A percentile compares a stretch with the other conserved stretches of the same genome.
phyloP scores from a whole-genome alignment of 768 basidiomycete species.

The Pulveroboletus sp. region DNA sequence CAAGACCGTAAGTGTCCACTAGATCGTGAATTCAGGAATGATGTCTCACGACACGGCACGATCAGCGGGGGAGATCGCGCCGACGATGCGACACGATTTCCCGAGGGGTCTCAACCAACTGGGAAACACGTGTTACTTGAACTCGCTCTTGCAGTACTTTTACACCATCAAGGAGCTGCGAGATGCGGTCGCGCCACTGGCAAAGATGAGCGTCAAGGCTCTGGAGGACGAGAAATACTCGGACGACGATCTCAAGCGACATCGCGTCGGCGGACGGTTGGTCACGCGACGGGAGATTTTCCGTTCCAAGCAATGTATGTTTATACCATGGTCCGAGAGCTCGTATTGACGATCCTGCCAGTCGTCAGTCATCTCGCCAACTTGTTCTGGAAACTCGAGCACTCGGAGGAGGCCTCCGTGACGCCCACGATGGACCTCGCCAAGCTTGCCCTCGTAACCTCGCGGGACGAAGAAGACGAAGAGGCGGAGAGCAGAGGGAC shows the following conservation, averaged over 20 bases:
- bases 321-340: neutral
- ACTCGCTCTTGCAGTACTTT: conserved; percentile 81
- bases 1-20: conserved; percentile 63
- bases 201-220: conserved; percentile 48
- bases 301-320: conserved; percentile 80
- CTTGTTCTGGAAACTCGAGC: conserved; percentile 75
- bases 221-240: conserved; percentile 68
- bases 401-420: conserved; percentile 58
- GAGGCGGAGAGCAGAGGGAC: conserved; percentile 69
- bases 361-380: conserved; percentile 78
- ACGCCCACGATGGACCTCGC: conserved; percentile 85
- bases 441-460: conserved; percentile 86
- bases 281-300: conserved; percentile 79
- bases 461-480: conserved; percentile 86
- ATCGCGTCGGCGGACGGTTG: conserved; percentile 83
- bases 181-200: conserved; percentile 63
- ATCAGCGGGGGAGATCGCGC: conserved; percentile 62
- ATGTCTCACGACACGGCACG: conserved; percentile 2
- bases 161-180: conserved; percentile 93
- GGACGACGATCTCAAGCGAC: conserved; percentile 76
- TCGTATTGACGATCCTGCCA: conserved; percentile 30
- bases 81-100: conserved; percentile 55
- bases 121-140: conserved; percentile 85
- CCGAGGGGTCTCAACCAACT: conserved; percentile 86
- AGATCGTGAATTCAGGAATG: neutral